These are phyloP conservation scores for Chaetomium sp. DNA, from an alignment of 2,329 filamentous ascomycete species.

Conservation along the genomic window DNA sequence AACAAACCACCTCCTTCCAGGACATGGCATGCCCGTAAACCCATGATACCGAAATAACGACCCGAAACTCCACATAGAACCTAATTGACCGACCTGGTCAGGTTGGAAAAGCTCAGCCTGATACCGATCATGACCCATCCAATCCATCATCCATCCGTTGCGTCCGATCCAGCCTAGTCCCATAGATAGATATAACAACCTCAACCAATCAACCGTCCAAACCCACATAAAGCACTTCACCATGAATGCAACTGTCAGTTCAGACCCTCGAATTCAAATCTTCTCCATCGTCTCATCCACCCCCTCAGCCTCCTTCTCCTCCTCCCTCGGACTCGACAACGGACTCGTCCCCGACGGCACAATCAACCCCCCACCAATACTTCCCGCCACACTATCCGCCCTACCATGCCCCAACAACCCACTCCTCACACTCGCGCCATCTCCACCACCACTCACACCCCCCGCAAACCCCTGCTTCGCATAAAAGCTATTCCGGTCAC, in stretches of 20 bases:
- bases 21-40: too few relatives aligned
- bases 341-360: slow-evolving; percentile 48
- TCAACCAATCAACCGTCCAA: not conserved
- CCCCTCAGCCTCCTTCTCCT: slow-evolving; percentile 14
- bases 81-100: too few relatives aligned
- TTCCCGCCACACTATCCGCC: slow-evolving; percentile 75
- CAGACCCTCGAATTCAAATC: not conserved
- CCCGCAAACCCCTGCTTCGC: slow-evolving; percentile 39
- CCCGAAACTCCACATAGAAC: too few relatives aligned
- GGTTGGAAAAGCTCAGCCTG: too few relatives aligned
- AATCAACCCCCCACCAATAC: slow-evolving; percentile 55
- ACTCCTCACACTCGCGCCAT: slow-evolving; percentile 73
- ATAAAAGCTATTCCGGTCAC: slow-evolving; percentile 78
- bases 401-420: slow-evolving; percentile 69
- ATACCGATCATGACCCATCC: too few relatives aligned
- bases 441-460: slow-evolving; percentile 27
- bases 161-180: too few relatives aligned
- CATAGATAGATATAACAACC: not conserved
- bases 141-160: too few relatives aligned
- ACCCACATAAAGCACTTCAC: not conserved
- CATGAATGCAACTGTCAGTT: too few relatives aligned
- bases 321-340: slow-evolving; percentile 46
- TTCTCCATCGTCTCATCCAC: not conserved
- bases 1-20: too few relatives aligned
- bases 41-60: too few relatives aligned